Base-by-base conservation (phyloP, 495 filamentous ascomycete genomes). In the Paragyromitra xinjiangensis region DNA sequence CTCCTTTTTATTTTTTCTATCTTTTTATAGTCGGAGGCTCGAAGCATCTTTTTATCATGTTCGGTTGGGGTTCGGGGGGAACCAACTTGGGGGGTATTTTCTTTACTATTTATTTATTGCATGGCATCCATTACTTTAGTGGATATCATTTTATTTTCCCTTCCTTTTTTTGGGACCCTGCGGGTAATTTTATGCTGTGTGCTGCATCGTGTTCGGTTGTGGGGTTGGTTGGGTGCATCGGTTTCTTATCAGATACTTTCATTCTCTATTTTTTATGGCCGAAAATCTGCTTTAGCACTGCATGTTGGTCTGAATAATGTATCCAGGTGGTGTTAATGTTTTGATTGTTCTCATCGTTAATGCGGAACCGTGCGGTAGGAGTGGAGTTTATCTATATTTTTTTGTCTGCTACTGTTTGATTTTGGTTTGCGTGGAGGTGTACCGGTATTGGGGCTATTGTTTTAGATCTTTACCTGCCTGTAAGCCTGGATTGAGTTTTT, bases 21-120 rank as follows among this genome's bases (percentile, higher is more conserved):
- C 5, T 59, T 69, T 34, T 73, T 63, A 16, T 39, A 26, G 24
- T 48, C 39, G 48, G 58, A 37, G 65, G 44, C 56, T 75, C 16
- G 65, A 53, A 55, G 45, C 45, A 64, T 48, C 48, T 44, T 51
- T 61, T 50, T 5, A 16, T 42, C 51, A 29, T 34, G 26, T 62
- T 19, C 51, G 22, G 37, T 50, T 64, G 11, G 37, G 66, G 45
- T 50, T 63, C 16, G 37, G 29, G 56, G 39, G 50, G 26, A 40
- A 12, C 37, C 19, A 45, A 37, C 53, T 48, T 29, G 51, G 51
- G 64, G 37, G 8, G 16, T n/a, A 29, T 59, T 68, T 24, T 58
- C 55, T n/a, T 44, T 61, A 48, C 29, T 61, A 14, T 34, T 61
- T 68, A 73, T 73, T 58, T 73, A 58, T 56, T 68, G 64, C 71